Base-by-base conservation (phyloP, 2,329 filamentous ascomycete species). In the Clonostachys solani region DNA sequence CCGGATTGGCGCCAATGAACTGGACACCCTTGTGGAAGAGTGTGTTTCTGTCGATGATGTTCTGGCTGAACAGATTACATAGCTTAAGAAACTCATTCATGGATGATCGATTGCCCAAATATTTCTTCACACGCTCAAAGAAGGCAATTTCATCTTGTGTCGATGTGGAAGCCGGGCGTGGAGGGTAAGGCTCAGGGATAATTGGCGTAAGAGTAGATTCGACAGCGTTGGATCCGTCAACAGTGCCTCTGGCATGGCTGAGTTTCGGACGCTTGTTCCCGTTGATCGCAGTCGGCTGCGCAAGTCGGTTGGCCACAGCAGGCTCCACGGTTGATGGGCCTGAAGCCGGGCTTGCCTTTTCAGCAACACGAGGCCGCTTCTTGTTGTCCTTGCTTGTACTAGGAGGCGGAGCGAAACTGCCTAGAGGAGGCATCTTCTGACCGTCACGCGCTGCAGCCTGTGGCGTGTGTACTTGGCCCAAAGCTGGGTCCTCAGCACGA, bases 1-100 rank as follows among this genome's bases (percentile, higher is more conserved):
- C 95, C 0, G 84, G 80, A 58, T 94, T 96, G 36, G 85, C 84
- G 13, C 91, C 89, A 50, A 99, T 91, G 62, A 96, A 99, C 6
- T 83, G 80, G 46, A 85, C 83, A 3, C 90, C 89, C 62, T 94
- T 89, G 62, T 90, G 85, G 23, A 94, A 82, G 13, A 99, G 74
- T 3, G 90, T 83, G 50, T 88, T 84, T 48, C 86, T 86, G 60
- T 95, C 90, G 51, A 99, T 95, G 44, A 99, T 78, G 55, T 95
- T 92, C 58, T 95, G 89, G 18, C 88, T 94, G 71, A 90, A 99
- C 33, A 99, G 77, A 56, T 97, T 99, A 73, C 92, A 94, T 7
- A 99, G 81, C 72, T 99, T 99, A 53, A 99, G 71, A 66, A 99
- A 99, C 64, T 99, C 94, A 57, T 89, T 92, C 78, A 95, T 95